phyloP scores from a whole-genome alignment of 805 yeast genomes.

The Candida ipomoeae region DNA sequence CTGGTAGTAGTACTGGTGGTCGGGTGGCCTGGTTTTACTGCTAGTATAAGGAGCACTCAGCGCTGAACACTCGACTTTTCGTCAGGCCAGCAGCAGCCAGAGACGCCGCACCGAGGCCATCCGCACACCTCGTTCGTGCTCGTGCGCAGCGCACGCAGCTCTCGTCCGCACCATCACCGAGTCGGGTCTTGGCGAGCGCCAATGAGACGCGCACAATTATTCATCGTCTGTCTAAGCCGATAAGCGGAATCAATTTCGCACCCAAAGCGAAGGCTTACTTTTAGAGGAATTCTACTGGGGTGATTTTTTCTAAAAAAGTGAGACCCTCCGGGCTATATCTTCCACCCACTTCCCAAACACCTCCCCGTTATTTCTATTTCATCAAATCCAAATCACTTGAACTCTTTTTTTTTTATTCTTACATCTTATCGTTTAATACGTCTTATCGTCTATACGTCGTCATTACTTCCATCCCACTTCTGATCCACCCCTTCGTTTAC shows the following conservation, averaged over 20 bases:
- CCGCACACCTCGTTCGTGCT: background rate
- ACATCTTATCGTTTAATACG: too few relatives aligned
- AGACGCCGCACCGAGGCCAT: background rate
- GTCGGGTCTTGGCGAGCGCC: constrained; percentile 10
- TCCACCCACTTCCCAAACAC: background rate
- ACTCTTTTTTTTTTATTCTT: too few relatives aligned
- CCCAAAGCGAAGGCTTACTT: constrained; percentile 10
- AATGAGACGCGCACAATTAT: constrained; percentile 14
- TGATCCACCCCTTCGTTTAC: background rate
- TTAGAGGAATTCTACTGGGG: constrained; percentile 1
- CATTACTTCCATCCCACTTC: background rate
- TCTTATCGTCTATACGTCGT: too few relatives aligned
- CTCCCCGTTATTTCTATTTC: background rate
- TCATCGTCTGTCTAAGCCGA: constrained; percentile 16
- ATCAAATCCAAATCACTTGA: background rate
- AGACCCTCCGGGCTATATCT: background rate
- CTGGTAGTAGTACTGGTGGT: too few relatives aligned
- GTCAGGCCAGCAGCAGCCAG: too few relatives aligned
- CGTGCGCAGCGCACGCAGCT: background rate
- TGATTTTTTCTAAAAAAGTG: background rate
- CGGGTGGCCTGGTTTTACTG: too few relatives aligned
- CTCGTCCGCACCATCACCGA: constrained; percentile 8
- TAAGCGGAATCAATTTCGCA: constrained; percentile 14
- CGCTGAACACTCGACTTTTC: too few relatives aligned
- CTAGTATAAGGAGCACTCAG: too few relatives aligned